phyloP scores from a whole-genome alignment of 176 grass and related monocot genomes.

The Carex parvula region DNA sequence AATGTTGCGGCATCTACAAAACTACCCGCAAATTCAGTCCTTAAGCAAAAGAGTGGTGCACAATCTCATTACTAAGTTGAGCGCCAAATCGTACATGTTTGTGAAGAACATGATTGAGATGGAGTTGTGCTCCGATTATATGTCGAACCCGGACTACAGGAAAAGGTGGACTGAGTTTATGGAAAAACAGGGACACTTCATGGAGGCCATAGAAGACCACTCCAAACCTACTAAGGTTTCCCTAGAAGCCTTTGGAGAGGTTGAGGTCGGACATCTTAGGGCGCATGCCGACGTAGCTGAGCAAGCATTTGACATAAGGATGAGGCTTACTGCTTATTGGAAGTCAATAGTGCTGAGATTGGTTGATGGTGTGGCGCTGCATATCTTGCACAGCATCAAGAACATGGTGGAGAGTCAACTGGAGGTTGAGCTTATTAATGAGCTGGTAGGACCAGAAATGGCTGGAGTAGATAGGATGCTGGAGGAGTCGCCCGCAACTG shows the following conservation, averaged over 20 bases:
- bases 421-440: constrained; percentile 6
- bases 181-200: neutral
- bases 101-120: constrained; percentile 34
- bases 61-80: constrained; percentile 20
- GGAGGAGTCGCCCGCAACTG: constrained; percentile 23
- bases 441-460: constrained; percentile 12
- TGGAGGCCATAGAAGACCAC: neutral
- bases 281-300: neutral
- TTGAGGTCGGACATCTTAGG: constrained; percentile 25
- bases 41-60: neutral
- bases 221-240: neutral
- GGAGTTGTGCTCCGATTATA: constrained; percentile 28
- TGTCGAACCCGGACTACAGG: constrained; percentile 30
- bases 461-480: constrained; percentile 25
- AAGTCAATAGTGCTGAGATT: constrained; percentile 4
- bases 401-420: constrained; percentile 20
- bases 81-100: neutral
- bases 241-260: neutral
- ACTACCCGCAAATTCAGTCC: constrained; percentile 27
- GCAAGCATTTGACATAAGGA: constrained; percentile 30
- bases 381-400: constrained; percentile 15
- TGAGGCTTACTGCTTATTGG: constrained; percentile 28
- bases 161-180: constrained; percentile 15
- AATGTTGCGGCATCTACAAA: neutral
- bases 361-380: neutral